A percentile compares a stretch with the other conserved stretches of the same genome.
Conservation (phyloP, 1,284 basidiomycete genomes). For the Cryptococcus wingfieldii region DNA sequence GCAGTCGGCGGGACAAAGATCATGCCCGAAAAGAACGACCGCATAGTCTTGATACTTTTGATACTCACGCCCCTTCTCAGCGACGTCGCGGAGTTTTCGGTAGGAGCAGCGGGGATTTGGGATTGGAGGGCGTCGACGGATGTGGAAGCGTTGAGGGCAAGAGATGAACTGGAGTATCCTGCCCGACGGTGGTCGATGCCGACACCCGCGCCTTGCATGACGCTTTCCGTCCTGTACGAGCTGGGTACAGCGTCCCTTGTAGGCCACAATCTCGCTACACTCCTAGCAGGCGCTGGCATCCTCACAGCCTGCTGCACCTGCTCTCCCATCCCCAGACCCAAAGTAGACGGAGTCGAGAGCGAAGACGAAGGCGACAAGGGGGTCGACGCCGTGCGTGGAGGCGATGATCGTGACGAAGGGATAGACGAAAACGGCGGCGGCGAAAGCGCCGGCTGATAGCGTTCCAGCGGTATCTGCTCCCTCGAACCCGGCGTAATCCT, state of each 20-base stretch:
- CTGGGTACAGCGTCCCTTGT: conserved; percentile 11
- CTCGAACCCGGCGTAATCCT: too few relatives aligned
- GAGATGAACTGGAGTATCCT: background rate
- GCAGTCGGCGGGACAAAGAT: conserved; percentile 9
- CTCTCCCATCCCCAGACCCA: background rate
- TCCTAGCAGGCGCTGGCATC: background rate
- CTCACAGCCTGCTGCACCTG: background rate
- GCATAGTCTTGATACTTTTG: conserved; percentile 31
- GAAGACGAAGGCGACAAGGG: background rate
- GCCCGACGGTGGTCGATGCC: background rate
- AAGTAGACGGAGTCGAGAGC: background rate
- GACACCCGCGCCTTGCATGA: too few relatives aligned
- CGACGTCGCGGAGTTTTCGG: background rate
- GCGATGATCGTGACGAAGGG: background rate
- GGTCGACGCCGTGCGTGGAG: background rate
- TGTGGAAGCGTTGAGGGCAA: background rate
- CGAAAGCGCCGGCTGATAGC: too few relatives aligned
- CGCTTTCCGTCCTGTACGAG: background rate
- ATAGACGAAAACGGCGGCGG: background rate
- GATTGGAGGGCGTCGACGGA: background rate
- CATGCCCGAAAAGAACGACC: conserved; percentile 34
- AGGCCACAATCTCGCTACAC: conserved; percentile 16
- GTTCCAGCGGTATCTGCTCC: too few relatives aligned
- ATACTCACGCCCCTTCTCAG: conserved; percentile 20
- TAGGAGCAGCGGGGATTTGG: background rate